A percentile compares a stretch with the other conserved stretches of the same genome.
phyloP scores from a whole-genome alignment of 768 basidiomycete genomes.

The Pleurotus eryngii region DNA sequence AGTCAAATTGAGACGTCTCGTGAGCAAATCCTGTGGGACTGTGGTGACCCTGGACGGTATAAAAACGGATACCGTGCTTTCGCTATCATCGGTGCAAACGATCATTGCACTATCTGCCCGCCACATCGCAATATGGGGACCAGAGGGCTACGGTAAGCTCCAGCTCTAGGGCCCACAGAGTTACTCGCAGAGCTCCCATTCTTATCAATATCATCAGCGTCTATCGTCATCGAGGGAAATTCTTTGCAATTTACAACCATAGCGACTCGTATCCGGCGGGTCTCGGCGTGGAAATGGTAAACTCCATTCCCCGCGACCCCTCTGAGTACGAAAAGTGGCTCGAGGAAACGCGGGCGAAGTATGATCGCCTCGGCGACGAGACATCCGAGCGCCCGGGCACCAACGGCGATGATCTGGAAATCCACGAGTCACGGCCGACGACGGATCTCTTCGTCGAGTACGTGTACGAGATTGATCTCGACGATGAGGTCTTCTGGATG shows the following conservation, averaged over 20 bases:
- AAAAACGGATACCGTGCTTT: too few relatives aligned
- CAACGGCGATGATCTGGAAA: neutral
- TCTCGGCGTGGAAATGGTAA: constrained; percentile 17
- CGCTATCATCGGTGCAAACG: too few relatives aligned
- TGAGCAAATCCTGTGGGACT: too few relatives aligned
- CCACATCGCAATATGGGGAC: neutral
- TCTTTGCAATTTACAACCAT: constrained; percentile 16
- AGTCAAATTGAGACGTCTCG: too few relatives aligned
- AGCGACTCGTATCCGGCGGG: constrained; percentile 20
- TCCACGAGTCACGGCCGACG: constrained; percentile 4
- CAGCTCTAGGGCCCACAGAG: neutral
- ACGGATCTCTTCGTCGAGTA: constrained; percentile 24
- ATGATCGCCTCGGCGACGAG: neutral
- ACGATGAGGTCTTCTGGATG: constrained; percentile 22
- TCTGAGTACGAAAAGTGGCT: constrained; percentile 15
- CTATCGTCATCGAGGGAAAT: constrained; percentile 16
- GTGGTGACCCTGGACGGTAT: too few relatives aligned
- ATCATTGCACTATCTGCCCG: constrained; percentile 8
- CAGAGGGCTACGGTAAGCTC: neutral
- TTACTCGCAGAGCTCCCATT: neutral
- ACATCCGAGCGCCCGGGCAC: neutral
- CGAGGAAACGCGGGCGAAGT: constrained; percentile 5
- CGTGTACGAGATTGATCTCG: constrained; percentile 26
- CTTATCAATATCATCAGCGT: neutral
- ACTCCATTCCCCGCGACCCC: constrained; percentile 15